phyloP scores from a whole-genome alignment of 1,139 yeast genomes.

The Suzukiozyma palmioleophila region DNA sequence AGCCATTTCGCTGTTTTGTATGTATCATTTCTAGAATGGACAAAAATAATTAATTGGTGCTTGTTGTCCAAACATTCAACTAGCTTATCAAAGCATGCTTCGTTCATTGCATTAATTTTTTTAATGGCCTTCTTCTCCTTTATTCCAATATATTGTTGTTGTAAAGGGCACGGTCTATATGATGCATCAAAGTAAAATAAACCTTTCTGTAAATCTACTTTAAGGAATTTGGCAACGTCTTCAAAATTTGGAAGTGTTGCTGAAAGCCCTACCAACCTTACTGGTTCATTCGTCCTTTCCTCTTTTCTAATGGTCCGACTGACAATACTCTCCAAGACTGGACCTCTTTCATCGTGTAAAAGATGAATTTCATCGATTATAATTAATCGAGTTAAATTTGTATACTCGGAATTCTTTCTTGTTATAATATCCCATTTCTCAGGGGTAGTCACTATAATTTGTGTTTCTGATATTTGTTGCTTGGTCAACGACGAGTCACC shows the following conservation, averaged over 20 bases:
- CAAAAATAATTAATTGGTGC: conserved; percentile 83
- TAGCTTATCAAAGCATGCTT: conserved; percentile 83
- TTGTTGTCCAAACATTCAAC: conserved; percentile 53
- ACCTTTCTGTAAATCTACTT: conserved; percentile 58
- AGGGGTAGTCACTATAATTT: conserved; percentile 86
- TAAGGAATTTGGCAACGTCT: conserved; percentile 81
- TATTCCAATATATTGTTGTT: conserved; percentile 83
- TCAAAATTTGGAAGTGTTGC: conserved; percentile 90
- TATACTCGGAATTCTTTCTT: conserved; percentile 68
- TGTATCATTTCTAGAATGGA: conserved; percentile 92
- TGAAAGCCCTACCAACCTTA: conserved; percentile 80
- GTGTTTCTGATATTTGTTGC: conserved; percentile 74
- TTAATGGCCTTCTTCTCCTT: conserved; percentile 83
- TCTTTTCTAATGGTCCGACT: conserved; percentile 60
- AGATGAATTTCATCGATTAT: conserved; percentile 93
- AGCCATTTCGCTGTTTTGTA: conserved; percentile 77
- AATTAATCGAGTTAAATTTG: conserved; percentile 62
- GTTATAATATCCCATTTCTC: conserved; percentile 98
- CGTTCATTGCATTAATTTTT: conserved; percentile 78
- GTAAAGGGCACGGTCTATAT: conserved; percentile 88
- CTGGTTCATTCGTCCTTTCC: conserved; percentile 40
- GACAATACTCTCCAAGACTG: conserved; percentile 85
- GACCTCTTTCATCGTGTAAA: conserved; percentile 92
- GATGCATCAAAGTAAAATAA: conserved; percentile 77
- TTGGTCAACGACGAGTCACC: conserved; percentile 84